Evolutionary conservation across 495 filamentous ascomycete species (phyloP), one percentile per base, ranked within the genome.

Genomic region (Annulohypoxylon moriforme): DNA sequence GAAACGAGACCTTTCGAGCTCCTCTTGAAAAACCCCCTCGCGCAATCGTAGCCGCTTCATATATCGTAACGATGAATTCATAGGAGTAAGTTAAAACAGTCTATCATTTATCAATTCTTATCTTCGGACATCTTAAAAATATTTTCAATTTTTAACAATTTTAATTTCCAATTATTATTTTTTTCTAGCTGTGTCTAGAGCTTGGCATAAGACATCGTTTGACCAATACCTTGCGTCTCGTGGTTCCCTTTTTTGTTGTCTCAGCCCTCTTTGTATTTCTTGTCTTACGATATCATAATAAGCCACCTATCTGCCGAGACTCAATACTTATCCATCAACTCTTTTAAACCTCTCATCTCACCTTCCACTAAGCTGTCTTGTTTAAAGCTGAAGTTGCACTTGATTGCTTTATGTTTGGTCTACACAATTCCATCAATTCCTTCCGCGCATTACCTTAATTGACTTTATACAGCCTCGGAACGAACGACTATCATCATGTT

Each of bases 401-500:
- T 47, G 22, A 68, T 46, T 62, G 42, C 34, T 10, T 62, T 14
- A 60, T 53, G 44, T 62, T 36, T 55, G 44, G 25, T 44, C 20
- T 18, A 52, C 20, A 64, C n/a, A 60, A 60, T 31, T 16, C 53
- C 31, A 22, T 59, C n/a, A 33, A 66, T 40, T 11, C 60, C 49
- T 67, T 67, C 59, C 61, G 8, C 60, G 34, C 31, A 47, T 60
- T 47, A 31, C 38, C 9, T 56, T 67, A 25, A 57, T 50, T 71
- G 31, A 61, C 31, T 42, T 63, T 52, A 46, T 46, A 70, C 53
- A 77, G 75, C 40, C 61, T 73, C 60, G 53, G 40, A 63, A 50
- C 67, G 52, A 62, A 33, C 64, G 50, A 66, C 29, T 34, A 68
- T 52, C 60, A 74, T 64, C 53, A 78, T 78, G 76, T 71, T 72